These are phyloP conservation scores for Solanum microdontum DNA, from an alignment of 257 asterid species.

Conservation along the genomic window DNA sequence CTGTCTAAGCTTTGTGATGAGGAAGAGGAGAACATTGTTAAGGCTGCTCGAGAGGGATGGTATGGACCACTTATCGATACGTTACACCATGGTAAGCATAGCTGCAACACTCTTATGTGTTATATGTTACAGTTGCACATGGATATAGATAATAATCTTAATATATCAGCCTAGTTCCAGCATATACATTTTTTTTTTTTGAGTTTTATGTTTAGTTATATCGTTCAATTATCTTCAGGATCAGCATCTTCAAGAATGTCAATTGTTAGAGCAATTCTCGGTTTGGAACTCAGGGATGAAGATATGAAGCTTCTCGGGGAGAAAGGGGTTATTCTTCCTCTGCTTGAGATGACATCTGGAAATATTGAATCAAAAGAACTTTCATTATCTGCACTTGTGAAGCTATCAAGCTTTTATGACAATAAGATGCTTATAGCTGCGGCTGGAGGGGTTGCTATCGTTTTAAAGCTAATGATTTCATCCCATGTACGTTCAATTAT, in stretches of 20 bases:
- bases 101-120: not conserved
- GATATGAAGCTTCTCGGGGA: conserved; percentile 34
- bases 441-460: conserved; percentile 30
- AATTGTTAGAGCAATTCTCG: conserved; percentile 34
- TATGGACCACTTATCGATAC: conserved; percentile 34
- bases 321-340: conserved; percentile 26
- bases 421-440: conserved; percentile 38
- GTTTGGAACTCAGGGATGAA: conserved; percentile 31
- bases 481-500: conserved; percentile 17
- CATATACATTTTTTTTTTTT: not conserved
- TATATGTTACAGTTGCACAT: not conserved
- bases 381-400: conserved; percentile 30
- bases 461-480: conserved; percentile 28
- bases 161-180: not conserved
- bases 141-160: not conserved
- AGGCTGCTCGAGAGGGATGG: conserved; percentile 45
- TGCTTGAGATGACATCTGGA: conserved; percentile 50
- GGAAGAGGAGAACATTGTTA: conserved; percentile 31
- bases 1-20: conserved; percentile 35
- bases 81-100: conserved; percentile 29
- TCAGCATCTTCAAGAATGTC: conserved; percentile 29
- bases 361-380: conserved; percentile 33
- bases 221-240: conserved; percentile 17
- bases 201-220: not conserved
- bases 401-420: conserved; percentile 22